Evolutionary conservation across 352 stramenopile species (phyloP).

Genomic region (Phytophthora foliorum): DNA sequence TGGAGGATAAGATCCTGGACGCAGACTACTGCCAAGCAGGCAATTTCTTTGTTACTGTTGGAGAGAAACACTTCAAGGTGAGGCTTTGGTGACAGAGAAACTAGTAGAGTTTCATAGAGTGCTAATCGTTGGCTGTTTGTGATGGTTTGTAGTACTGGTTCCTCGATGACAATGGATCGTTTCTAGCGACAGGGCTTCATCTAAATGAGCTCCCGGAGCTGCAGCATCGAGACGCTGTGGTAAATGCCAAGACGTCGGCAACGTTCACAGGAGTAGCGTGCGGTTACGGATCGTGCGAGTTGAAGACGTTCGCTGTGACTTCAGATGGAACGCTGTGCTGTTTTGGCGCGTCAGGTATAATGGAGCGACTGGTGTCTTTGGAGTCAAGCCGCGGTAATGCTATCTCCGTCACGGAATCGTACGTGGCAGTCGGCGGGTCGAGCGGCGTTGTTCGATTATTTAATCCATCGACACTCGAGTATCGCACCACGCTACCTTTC

Average conservation of each 20-base stretch:
- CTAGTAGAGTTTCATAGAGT: no score
- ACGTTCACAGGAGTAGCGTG: conserved; percentile 81
- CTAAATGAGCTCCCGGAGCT: conserved; percentile 73
- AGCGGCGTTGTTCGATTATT: conserved; percentile 80
- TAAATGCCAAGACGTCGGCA: conserved; percentile 68
- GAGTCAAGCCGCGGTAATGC: conserved; percentile 68
- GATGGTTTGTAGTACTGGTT: conserved; percentile 71
- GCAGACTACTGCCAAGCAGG: conserved; percentile 78
- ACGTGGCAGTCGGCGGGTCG: conserved; percentile 72
- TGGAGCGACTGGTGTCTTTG: conserved; percentile 82
- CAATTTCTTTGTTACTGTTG: conserved; percentile 87
- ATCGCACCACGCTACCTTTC: conserved; percentile 79
- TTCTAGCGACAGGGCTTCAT: conserved; percentile 62
- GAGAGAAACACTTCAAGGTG: conserved; percentile 84
- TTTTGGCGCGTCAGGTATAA: conserved; percentile 76
- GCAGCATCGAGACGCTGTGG: conserved; percentile 60
- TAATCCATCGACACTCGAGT: conserved; percentile 77
- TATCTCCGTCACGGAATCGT: conserved; percentile 80
- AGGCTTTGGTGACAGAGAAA: no score
- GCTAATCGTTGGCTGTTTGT: conserved; percentile 6
- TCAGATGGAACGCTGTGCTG: conserved; percentile 80
- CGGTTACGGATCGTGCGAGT: conserved; percentile 54
- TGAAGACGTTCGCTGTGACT: conserved; percentile 83
- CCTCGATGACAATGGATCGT: conserved; percentile 57
- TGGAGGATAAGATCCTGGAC: conserved; percentile 78